A percentile compares a stretch with the other conserved stretches of the same genome.
phyloP scores from a whole-genome alignment of 768 basidiomycete species.

The Cubamyces sp. region DNA sequence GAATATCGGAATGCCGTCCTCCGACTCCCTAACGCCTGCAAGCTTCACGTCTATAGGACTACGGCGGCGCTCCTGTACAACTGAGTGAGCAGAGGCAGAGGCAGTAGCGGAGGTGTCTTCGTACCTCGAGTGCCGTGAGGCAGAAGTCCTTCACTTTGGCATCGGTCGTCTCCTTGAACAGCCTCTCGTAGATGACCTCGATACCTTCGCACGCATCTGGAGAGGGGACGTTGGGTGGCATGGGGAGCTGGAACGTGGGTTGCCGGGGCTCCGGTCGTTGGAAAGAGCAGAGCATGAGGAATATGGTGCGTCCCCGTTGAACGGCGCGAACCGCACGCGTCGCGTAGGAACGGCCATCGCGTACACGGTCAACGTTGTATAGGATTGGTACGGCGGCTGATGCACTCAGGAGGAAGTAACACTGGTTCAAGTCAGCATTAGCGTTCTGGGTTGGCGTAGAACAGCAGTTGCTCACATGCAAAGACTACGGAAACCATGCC shows the following conservation, averaged over 20 bases:
- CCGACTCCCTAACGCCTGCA: constrained; percentile 47
- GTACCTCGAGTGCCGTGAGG: constrained; percentile 23
- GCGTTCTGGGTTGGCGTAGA: neutral
- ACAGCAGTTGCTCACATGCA: constrained; percentile 54
- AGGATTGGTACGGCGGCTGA: constrained; percentile 75
- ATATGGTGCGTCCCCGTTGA: constrained; percentile 55
- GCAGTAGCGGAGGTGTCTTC: neutral
- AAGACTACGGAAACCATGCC: constrained; percentile 9
- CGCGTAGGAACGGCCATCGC: constrained; percentile 74
- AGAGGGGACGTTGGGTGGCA: constrained; percentile 56
- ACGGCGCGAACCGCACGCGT: constrained; percentile 54
- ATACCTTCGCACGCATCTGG: constrained; percentile 70
- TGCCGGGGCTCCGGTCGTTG: constrained; percentile 80
- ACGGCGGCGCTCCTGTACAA: constrained; percentile 58
- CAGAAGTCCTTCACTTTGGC: constrained; percentile 41
- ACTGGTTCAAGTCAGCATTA: constrained; percentile 45
- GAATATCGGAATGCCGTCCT: constrained; percentile 52
- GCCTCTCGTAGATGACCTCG: constrained; percentile 44
- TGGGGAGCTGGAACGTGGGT: constrained; percentile 66
- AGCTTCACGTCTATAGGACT: constrained; percentile 73
- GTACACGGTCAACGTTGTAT: constrained; percentile 76
- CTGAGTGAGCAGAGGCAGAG: neutral
- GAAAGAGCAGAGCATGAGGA: constrained; percentile 80
- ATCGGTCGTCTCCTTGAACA: constrained; percentile 41
- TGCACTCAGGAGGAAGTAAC: constrained; percentile 80